Evolutionary conservation across 2,329 filamentous ascomycete species (phyloP), one percentile per base, ranked within the genome.

Genomic region (Diaporthe eres): DNA sequence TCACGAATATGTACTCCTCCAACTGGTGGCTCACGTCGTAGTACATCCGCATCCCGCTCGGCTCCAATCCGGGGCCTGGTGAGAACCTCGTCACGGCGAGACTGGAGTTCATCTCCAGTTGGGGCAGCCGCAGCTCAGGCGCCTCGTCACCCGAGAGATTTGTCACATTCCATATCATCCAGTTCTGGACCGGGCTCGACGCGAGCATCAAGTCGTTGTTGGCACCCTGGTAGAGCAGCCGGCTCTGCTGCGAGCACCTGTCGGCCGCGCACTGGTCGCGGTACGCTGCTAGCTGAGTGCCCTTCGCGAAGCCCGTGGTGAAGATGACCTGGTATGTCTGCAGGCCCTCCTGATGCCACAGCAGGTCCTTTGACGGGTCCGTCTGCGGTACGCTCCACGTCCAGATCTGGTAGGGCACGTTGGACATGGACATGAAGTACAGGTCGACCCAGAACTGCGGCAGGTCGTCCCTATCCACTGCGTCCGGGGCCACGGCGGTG

Each of bases 11-110:
- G 53, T 72, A 72, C 31, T 63, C 71, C 44, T 72, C 57, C 57
- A 72, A 28, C 71, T 51, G 31, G 31, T 72, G 71, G 42, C 71
- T 72, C 57, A 63, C 71, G 19, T 72, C 71, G 34, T 72, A 72
- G 49, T 72, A 72, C 71, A 72, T 61, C 31, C 42, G 44, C 71
- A 61, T 72, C 8, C 71, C 71, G 25, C 55, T 72, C 15, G 71
- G 71, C 57, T 61, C 71, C 7, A 10, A n/a, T 22, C 57, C 71
- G 0, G 44, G 71, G 22, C 44, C 57, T 25, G 71, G 71, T 5
- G 55, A 61, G 53, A 51, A 72, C 44, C 71, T 37, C 31, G 71
- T 72, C 57, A 72, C 37, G 25, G 71, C 71, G 31, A 72, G 57
- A 17, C 71, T 72, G 19, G 71, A 72, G 10, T 72, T 72, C 71